Evolutionary conservation across 108 stramenopile genomes (phyloP), one percentile per base, ranked within the genome.

Genomic region (Nannochloropsis oceanica): DNA sequence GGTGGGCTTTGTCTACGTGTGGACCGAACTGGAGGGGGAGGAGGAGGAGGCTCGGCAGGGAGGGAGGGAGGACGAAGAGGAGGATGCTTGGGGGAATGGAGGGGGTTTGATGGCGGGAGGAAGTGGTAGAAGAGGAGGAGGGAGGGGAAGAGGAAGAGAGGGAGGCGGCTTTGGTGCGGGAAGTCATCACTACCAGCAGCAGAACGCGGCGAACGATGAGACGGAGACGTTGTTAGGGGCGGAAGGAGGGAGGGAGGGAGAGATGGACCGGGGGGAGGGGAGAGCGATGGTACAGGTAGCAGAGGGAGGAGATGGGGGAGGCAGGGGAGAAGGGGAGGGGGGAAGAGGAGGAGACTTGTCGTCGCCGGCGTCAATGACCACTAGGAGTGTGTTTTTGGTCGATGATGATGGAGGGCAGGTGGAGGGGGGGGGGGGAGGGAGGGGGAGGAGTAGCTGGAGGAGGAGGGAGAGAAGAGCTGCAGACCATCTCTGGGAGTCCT

Each of bases 21-120:
- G 34, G 34, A 34, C 34, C 34, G 34, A 34, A 5, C 34, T 34
- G 34, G 34, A 34, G 34, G 34, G 34, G 34, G 34, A 34, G 34
- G 34, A 34, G 34, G 34, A 34, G 34, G 34, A 34, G 34, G 34
- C 34, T 34, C 34, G 34, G 5, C 34, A 34, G 34, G 34, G 34
- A 34, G 34, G 34, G 34, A 34, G 34, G 34, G 34, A 34, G 34
- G 34, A 34, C 34, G 34, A 34, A 5, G 34, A 34, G 1, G 34
- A 34, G 34, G 34, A 34, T 5, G 34, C 2, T 1, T 34, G 34
- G 34, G 34, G 34, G 34, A 34, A 34, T 34, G 34, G 34, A 5
- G 34, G 34, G 5, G 98, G 93, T 1, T 73, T 2, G 2, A 7
- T 22, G 59, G 59, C n/a, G 1, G 59, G 0, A n/a, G n/a, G 22